Evolutionary conservation across 2,329 filamentous ascomycete species (phyloP).

Genomic region (Zymoseptoria pseudotritici): DNA sequence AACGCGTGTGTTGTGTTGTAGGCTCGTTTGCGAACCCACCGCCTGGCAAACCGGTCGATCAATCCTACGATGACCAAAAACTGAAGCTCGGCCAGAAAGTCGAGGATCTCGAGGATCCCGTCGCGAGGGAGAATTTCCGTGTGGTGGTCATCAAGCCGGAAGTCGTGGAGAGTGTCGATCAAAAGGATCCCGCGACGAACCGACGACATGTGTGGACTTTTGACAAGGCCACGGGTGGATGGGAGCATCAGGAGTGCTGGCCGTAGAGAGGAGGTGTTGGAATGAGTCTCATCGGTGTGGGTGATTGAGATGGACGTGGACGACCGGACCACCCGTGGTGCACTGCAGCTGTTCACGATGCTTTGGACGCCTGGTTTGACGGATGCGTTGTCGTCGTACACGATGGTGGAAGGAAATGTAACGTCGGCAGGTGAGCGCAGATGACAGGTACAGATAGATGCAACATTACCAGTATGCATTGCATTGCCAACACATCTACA

Average conservation of each 20-base stretch:
- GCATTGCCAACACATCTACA: neutral
- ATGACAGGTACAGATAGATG: neutral
- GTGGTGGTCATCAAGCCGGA: conserved; percentile 80
- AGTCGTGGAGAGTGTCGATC: conserved; percentile 66
- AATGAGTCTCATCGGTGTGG: no score
- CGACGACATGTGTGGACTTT: conserved; percentile 62
- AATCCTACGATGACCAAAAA: conserved; percentile 39
- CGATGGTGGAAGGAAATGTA: neutral
- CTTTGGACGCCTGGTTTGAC: neutral
- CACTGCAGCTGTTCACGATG: neutral
- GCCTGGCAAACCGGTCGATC: conserved; percentile 40
- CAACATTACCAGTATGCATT: neutral
- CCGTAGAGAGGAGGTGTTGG: conserved; percentile 35
- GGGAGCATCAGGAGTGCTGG: conserved; percentile 67
- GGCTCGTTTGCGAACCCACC: conserved; percentile 57
- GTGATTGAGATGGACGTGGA: neutral
- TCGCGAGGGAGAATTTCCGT: conserved; percentile 69
- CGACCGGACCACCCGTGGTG: neutral
- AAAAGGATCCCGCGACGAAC: conserved; percentile 57
- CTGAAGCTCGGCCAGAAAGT: conserved; percentile 55
- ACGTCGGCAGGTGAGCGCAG: neutral
- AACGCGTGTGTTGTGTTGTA: conserved; percentile 23
- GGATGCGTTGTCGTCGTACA: neutral
- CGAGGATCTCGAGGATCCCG: conserved; percentile 59
- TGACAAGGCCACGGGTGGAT: conserved; percentile 45